phyloP scores from a whole-genome alignment of 2,329 filamentous ascomycete genomes.

The Calonectria pteridis region DNA sequence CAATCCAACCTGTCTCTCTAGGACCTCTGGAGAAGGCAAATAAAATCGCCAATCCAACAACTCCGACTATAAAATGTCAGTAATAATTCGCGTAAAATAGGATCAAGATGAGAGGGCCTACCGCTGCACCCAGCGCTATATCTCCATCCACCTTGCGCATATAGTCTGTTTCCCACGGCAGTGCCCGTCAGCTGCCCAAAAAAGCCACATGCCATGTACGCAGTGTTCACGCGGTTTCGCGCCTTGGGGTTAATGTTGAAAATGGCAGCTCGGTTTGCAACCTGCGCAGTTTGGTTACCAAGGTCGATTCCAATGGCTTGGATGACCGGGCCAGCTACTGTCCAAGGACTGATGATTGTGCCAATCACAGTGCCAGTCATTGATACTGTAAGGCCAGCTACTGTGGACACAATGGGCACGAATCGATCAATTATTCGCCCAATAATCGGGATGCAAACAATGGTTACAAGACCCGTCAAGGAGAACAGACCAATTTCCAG shows the following conservation, averaged over 20 bases:
- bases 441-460: constrained; percentile 77
- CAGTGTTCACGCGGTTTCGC: constrained; percentile 82
- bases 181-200: constrained; percentile 81
- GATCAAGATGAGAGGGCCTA: constrained; percentile 20
- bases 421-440: constrained; percentile 77
- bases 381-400: constrained; percentile 71
- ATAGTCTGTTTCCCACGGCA: constrained; percentile 66
- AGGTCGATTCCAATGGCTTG: constrained; percentile 80
- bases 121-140: constrained; percentile 57
- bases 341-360: constrained; percentile 75
- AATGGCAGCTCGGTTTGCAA: constrained; percentile 78
- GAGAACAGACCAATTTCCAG: constrained; percentile 83
- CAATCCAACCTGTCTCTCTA: constrained; percentile 48
- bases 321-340: constrained; percentile 78
- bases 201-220: constrained; percentile 83
- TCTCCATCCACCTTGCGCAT: constrained; percentile 64
- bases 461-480: constrained; percentile 79
- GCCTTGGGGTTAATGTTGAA: constrained; percentile 79
- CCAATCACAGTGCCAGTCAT: constrained; percentile 75
- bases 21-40: constrained; percentile 48
- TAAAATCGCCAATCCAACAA: constrained; percentile 41
- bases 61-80: constrained; percentile 35
- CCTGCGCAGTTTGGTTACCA: constrained; percentile 79
- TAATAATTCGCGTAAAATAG: not conserved
- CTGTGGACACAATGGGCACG: constrained; percentile 74